A percentile compares a stretch with the other conserved stretches of the same genome.
phyloP scores from a whole-genome alignment of 75 land plant genomes.

The Cunninghamia lanceolata region DNA sequence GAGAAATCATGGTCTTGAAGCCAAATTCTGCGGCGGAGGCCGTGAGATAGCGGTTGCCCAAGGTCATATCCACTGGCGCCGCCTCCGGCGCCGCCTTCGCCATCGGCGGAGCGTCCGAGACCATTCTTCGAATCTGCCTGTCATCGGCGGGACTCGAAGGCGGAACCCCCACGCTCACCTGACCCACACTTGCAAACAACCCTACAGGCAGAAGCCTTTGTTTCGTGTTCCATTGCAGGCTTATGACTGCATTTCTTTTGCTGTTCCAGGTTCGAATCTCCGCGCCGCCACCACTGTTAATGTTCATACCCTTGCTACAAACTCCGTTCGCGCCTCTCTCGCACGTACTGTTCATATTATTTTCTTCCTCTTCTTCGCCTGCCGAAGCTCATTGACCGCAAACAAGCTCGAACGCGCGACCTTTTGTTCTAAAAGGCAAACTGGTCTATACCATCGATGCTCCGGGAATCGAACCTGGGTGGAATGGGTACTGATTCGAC shows the following conservation, averaged over 20 bases:
- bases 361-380: not conserved
- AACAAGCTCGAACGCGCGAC: not conserved
- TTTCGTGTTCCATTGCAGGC: not conserved
- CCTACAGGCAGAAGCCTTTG: conserved; percentile 27
- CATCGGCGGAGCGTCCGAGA: not conserved
- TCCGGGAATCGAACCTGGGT: conserved; percentile 2
- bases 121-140: conserved; percentile 16
- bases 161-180: conserved; percentile 36
- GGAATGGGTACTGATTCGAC: not conserved
- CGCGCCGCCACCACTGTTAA: not conserved
- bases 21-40: conserved; percentile 21
- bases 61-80: conserved; percentile 19
- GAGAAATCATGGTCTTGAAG: conserved; percentile 13
- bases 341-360: not conserved
- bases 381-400: not conserved
- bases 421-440: not conserved
- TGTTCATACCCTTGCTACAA: not conserved
- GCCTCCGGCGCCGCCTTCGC: conserved; percentile 15
- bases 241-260: not conserved
- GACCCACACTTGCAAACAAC: conserved; percentile 61
- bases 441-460: not conserved
- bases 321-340: not conserved
- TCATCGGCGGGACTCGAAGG: conserved; percentile 25
- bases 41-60: not conserved
- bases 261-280: not conserved